Base-by-base conservation (phyloP, 2,329 filamentous ascomycete genomes). In the Thielaviopsis musarum region DNA sequence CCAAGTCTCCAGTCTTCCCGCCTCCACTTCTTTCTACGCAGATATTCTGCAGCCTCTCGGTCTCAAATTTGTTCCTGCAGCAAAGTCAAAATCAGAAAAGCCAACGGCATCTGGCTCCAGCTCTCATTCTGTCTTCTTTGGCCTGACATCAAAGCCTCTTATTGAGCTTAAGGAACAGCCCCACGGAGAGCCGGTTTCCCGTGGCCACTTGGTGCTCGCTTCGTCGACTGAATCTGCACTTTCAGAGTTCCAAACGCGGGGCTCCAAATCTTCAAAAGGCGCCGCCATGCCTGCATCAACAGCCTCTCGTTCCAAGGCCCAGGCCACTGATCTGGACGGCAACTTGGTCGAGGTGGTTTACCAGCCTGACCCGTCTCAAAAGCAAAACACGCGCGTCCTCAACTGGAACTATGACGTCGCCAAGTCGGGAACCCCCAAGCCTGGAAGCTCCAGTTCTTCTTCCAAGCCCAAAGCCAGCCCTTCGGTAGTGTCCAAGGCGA, bases 301-400 rank as follows among this genome's bases (percentile, higher is more conserved):
- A 13, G 41, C 55, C 12, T 45, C 49, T 19, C 54, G 24, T 12
- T 19, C 38, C 19, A 70, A 66, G 72, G 79, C 70, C 74, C 81
- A 73, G 76, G 83, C 89, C 49, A 78, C 82, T 62, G 89, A 95
- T 70, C 78, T 88, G 59, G 88, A 95, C 72, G 87, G 87, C 56
- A 94, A 95, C 72, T 86, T 80, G 65, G 83, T 95, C 68, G 87
- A 93, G 67, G 85, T 88, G 30, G 81, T 91, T 56, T 86, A 82
- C 68, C 75, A 75, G 9, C 68, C 69, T 13, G 67, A 69, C 64
- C 64, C 61, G 60, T 60, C n/a, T 62, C 63, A 48, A 59, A 64
- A 48, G 63, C 64, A 53, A 72, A 74, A 56, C 65, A 72, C 67
- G 62, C 74, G 72, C 52, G 73, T 78, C 59, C 66, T 79, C 28